Evolutionary conservation across 352 stramenopile genomes (phyloP), one percentile per base, ranked within the genome.

Genomic region (Phytophthora macrochlamydospora): DNA sequence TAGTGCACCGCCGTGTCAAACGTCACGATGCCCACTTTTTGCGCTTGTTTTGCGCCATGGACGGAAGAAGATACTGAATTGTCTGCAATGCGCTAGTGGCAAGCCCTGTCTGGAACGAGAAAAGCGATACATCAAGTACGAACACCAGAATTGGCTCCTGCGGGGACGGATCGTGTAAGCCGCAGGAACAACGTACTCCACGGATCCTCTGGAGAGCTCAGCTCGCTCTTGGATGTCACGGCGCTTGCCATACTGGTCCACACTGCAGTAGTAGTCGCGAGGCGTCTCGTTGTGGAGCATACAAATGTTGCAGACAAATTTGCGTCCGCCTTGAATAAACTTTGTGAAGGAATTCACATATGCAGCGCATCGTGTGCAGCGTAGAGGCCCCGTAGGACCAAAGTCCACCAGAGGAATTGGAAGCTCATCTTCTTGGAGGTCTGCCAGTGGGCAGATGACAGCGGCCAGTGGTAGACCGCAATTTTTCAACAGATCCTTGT

Each of bases 231-330:
- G 73, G 45, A 91, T 85, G 54, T 96, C 89, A 33, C 87, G 87
- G 2, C 89, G 89, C 8, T 83, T 86, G 33, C 89, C 89, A 43
- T 93, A 90, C 65, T 93, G 87, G 65, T 97, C 90, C 67, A 94
- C 83, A 50, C 77, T 89, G 80, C 89, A 94, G 65, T 95, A 93
- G 63, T 96, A 97, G 45, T 95, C 83, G 1, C 85, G 80, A 8
- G 89, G 87, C 5, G 88, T 92, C 59, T 95, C 83, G 69, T 96
- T 96, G 62, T 85, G 67, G 3, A 94, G 79, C 56, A 79, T 74
- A 62, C 90, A 97, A 60, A 97, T 92, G 73, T 97, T 96, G 79
- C 90, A 97, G 30, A 93, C 83, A 62, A 95, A 97, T 64, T 92
- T 91, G 62, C 82, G 81, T 1, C 86, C 89, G 50, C 76, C 84